Evolutionary conservation across 306 rosid genomes (phyloP).

Genomic region (Sicyos baderoa): DNA sequence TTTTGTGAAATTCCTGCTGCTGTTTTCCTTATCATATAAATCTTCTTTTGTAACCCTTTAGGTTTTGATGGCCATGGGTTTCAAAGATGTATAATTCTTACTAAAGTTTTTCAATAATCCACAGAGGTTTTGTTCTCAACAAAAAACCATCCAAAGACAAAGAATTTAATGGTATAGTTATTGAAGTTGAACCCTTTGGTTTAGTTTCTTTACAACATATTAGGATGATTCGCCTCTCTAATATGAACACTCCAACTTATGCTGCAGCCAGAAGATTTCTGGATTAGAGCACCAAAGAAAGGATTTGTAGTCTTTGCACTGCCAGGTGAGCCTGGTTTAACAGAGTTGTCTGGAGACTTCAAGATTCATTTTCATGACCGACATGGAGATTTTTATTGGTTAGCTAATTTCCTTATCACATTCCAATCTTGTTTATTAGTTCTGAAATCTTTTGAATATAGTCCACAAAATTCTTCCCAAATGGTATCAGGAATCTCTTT

Average conservation of each 20-base stretch:
- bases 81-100: background rate
- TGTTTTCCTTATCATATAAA: background rate
- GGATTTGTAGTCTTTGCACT: slow-evolving; percentile 87
- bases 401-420: slow-evolving; percentile 15
- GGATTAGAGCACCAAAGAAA: slow-evolving; percentile 78
- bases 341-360: slow-evolving; percentile 79
- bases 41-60: background rate
- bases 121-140: slow-evolving; percentile 77
- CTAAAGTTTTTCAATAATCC: slow-evolving; percentile 19
- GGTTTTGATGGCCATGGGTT: slow-evolving; percentile 1
- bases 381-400: slow-evolving; percentile 96
- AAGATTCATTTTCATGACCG: slow-evolving; percentile 84
- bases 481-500: background rate
- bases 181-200: background rate
- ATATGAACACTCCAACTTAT: slow-evolving; percentile 16
- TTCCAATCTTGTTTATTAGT: background rate
- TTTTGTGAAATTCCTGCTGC: slow-evolving; percentile 8
- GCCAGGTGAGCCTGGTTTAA: slow-evolving; percentile 92
- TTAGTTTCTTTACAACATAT: background rate
- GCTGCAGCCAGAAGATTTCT: slow-evolving; percentile 83
- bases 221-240: slow-evolving; percentile 18
- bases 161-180: slow-evolving; percentile 59
- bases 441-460: background rate
- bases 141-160: slow-evolving; percentile 67
- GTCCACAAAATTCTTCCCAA: background rate